Evolutionary conservation across 2,329 filamentous ascomycete species (phyloP).

Genomic region (Sphaerulina musiva): DNA sequence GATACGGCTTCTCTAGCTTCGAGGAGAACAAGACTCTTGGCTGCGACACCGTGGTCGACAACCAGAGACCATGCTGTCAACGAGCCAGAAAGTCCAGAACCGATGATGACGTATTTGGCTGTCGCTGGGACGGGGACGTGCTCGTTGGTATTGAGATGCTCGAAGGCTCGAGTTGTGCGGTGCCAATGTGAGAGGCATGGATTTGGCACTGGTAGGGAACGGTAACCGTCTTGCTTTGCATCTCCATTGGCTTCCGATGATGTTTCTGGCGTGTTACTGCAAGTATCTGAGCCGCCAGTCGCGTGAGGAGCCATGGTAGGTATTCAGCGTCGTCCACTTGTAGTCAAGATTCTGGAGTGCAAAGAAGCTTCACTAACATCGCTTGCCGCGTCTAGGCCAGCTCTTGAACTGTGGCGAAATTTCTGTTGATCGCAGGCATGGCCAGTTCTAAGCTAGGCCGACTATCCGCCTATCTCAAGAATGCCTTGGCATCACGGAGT

Average conservation of each 20-base stretch:
- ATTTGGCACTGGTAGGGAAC: slow-evolving; percentile 20
- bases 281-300: neutral
- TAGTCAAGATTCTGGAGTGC: neutral
- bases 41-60: slow-evolving; percentile 31
- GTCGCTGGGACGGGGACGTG: slow-evolving; percentile 28
- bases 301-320: slow-evolving; percentile 20
- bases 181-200: slow-evolving; percentile 42
- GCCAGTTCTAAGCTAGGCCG: slow-evolving; percentile 8
- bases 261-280: neutral
- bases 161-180: slow-evolving; percentile 40
- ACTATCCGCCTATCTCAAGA: neutral
- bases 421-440: slow-evolving; percentile 2
- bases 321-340: neutral
- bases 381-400: neutral
- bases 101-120: slow-evolving; percentile 38
- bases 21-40: slow-evolving; percentile 36
- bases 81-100: slow-evolving; percentile 41
- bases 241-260: neutral
- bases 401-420: neutral
- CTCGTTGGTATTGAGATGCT: slow-evolving; percentile 38
- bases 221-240: slow-evolving; percentile 5
- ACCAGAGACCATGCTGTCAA: slow-evolving; percentile 40
- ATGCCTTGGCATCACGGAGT: slow-evolving; percentile 1
- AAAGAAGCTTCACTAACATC: neutral
- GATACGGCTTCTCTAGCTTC: slow-evolving; percentile 43